phyloP scores from a whole-genome alignment of 768 basidiomycete genomes.

The Amanita molliuscula region DNA sequence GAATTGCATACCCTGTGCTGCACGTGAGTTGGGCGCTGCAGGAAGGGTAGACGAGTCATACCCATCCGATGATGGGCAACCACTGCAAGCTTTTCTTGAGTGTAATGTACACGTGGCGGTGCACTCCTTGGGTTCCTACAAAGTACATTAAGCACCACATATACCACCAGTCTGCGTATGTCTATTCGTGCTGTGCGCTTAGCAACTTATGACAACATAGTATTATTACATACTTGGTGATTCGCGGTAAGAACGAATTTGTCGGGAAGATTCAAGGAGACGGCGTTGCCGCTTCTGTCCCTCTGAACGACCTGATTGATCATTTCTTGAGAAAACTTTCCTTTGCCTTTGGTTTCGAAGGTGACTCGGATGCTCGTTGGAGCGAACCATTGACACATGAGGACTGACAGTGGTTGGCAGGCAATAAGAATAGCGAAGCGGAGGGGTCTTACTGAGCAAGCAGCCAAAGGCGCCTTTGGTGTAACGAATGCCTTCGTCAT shows the following conservation, averaged over 20 bases:
- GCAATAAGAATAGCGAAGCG: neutral
- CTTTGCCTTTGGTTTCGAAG: slow-evolving; percentile 60
- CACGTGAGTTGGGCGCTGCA: slow-evolving; percentile 3
- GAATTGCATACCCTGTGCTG: slow-evolving; percentile 80
- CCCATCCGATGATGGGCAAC: slow-evolving; percentile 85
- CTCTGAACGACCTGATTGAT: slow-evolving; percentile 46
- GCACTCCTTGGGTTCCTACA: slow-evolving; percentile 45
- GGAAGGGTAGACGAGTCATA: slow-evolving; percentile 22
- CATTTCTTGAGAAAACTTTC: slow-evolving; percentile 50
- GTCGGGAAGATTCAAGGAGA: slow-evolving; percentile 59
- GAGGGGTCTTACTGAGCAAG: slow-evolving; percentile 42
- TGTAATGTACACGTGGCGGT: slow-evolving; percentile 77
- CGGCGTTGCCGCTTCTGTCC: slow-evolving; percentile 44
- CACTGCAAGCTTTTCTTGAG: slow-evolving; percentile 83
- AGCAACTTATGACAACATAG: neutral
- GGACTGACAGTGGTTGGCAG: slow-evolving; percentile 30
- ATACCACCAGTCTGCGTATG: slow-evolving; percentile 83
- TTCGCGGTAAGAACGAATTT: slow-evolving; percentile 84
- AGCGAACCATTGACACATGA: slow-evolving; percentile 77
- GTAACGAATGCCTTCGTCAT: slow-evolving; percentile 62
- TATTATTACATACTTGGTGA: slow-evolving; percentile 70
- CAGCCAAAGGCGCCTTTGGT: slow-evolving; percentile 78
- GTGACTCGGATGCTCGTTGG: slow-evolving; percentile 66
- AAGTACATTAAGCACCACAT: slow-evolving; percentile 78
- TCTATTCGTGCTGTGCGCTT: slow-evolving; percentile 24